These are phyloP conservation scores for Aspergillus calidoustus DNA, from an alignment of 2,329 filamentous ascomycete genomes.

Conservation along the genomic window DNA sequence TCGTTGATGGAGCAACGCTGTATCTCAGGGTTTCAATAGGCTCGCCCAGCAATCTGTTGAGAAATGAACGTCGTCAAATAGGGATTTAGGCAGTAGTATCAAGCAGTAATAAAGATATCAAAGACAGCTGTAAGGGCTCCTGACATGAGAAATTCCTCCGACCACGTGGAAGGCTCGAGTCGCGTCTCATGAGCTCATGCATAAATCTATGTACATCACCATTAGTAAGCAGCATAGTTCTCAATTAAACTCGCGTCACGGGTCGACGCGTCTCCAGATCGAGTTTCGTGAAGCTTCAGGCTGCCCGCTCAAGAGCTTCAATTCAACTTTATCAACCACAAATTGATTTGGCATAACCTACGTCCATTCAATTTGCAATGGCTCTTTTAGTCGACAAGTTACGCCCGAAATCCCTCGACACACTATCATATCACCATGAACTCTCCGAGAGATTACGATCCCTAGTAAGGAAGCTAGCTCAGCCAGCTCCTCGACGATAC, in stretches of 20 bases:
- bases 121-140: neutral
- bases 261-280: constrained; percentile 36
- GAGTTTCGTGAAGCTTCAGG: constrained; percentile 11
- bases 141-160: neutral
- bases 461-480: constrained; percentile 63
- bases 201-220: constrained; percentile 36
- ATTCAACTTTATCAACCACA: neutral
- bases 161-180: neutral
- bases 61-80: neutral
- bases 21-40: neutral
- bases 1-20: constrained; percentile 13
- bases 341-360: neutral
- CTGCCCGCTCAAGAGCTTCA: too few species aligned
- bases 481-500: neutral
- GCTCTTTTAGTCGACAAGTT: constrained; percentile 69
- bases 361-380: constrained; percentile 48
- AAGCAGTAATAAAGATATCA: neutral
- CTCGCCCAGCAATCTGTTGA: neutral
- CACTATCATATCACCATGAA: constrained; percentile 83
- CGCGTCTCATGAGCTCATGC: neutral
- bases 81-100: neutral
- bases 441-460: constrained; percentile 85
- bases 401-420: constrained; percentile 55
- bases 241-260: constrained; percentile 44
- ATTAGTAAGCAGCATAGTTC: constrained; percentile 20